A percentile compares a stretch with the other conserved stretches of the same genome.
Evolutionary conservation across 805 yeast genomes (phyloP).

Genomic region (Danielia reshetovae): DNA sequence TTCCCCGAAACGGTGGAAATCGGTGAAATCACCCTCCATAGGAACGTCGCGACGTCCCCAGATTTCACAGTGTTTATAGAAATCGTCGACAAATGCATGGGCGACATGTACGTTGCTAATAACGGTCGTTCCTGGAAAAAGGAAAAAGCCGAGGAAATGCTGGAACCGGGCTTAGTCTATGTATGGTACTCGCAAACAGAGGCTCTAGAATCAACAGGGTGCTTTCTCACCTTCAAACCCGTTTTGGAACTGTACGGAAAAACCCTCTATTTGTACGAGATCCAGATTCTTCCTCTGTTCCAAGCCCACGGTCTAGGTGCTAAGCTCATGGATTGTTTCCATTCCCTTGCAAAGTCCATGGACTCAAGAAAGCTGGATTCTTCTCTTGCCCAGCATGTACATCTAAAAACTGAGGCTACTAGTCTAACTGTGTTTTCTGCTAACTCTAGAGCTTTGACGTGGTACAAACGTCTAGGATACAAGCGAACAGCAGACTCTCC

Average conservation of each 20-base stretch:
- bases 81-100: slow-evolving; percentile 27
- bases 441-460: slow-evolving; percentile 38
- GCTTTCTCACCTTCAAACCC: slow-evolving; percentile 47
- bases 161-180: slow-evolving; percentile 45
- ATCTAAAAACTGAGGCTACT: slow-evolving; percentile 23
- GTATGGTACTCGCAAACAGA: slow-evolving; percentile 26
- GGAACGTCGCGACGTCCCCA: neutral
- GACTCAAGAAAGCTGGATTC: slow-evolving; percentile 1
- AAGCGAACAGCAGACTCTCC: slow-evolving; percentile 40
- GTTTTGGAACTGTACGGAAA: slow-evolving; percentile 34
- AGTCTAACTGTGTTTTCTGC: slow-evolving; percentile 50
- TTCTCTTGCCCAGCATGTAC: neutral
- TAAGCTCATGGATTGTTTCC: slow-evolving; percentile 32
- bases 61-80: slow-evolving; percentile 12
- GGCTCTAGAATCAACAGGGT: slow-evolving; percentile 25
- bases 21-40: neutral
- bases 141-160: slow-evolving; percentile 43
- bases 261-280: slow-evolving; percentile 52
- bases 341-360: slow-evolving; percentile 22
- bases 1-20: slow-evolving; percentile 5
- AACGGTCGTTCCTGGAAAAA: slow-evolving; percentile 40
- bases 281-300: slow-evolving; percentile 39
- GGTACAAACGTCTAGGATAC: slow-evolving; percentile 45
- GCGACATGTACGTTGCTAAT: slow-evolving; percentile 20
- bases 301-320: slow-evolving; percentile 40